These are phyloP conservation scores for Heritiera fomes DNA, from an alignment of 345 rosid genomes.

Conservation along the genomic window DNA sequence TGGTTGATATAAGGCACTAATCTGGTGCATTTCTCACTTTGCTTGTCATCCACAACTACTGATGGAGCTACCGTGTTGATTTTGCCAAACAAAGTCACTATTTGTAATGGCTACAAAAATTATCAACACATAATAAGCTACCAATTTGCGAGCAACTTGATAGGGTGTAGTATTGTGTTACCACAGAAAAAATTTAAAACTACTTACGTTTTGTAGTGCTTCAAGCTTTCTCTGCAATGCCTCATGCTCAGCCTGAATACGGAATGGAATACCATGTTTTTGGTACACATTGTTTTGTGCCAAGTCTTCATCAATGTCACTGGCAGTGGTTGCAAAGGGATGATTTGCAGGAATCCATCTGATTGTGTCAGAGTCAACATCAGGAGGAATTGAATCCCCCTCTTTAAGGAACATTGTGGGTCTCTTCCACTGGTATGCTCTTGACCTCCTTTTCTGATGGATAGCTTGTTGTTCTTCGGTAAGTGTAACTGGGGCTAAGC, in stretches of 20 bases:
- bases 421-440: slow-evolving; percentile 97
- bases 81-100: neutral
- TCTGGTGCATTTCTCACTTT: neutral
- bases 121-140: neutral
- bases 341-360: slow-evolving; percentile 99
- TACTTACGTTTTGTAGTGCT: slow-evolving; percentile 70
- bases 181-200: neutral
- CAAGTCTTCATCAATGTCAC: slow-evolving; percentile 84
- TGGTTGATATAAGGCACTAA: neutral
- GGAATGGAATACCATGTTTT: slow-evolving; percentile 90
- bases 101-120: neutral
- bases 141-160: neutral
- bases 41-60: neutral
- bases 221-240: slow-evolving; percentile 85
- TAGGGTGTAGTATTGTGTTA: neutral
- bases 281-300: slow-evolving; percentile 91
- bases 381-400: slow-evolving; percentile 84
- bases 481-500: slow-evolving; percentile 80
- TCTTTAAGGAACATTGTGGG: slow-evolving; percentile 88
- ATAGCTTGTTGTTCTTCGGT: slow-evolving; percentile 68
- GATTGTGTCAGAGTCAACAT: slow-evolving; percentile 86
- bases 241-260: slow-evolving; percentile 91
- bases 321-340: slow-evolving; percentile 90
- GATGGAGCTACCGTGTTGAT: neutral
- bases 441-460: slow-evolving; percentile 90